phyloP scores from a whole-genome alignment of 768 basidiomycete species.

The Collybia mongolica region DNA sequence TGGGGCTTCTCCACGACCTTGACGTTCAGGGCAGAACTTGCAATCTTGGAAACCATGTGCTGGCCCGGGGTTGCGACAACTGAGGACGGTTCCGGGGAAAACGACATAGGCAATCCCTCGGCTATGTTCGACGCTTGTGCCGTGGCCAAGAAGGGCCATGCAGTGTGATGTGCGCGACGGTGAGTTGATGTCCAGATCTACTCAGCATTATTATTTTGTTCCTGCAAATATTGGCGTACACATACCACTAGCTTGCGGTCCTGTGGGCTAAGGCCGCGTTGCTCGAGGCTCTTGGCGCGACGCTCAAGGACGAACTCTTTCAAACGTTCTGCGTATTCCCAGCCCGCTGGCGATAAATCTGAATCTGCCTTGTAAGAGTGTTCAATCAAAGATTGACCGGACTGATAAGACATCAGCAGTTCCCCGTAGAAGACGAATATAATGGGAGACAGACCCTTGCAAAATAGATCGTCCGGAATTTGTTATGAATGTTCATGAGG shows the following conservation, averaged over 20 bases:
- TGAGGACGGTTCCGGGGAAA: slow-evolving; percentile 9
- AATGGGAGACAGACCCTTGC: slow-evolving; percentile 65
- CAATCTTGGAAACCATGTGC: slow-evolving; percentile 6
- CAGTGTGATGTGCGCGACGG: slow-evolving; percentile 89
- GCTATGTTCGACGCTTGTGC: slow-evolving; percentile 19
- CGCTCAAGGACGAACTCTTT: slow-evolving; percentile 89
- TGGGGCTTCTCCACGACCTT: slow-evolving; percentile 94
- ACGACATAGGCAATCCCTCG: slow-evolving; percentile 6
- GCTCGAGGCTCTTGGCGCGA: slow-evolving; percentile 72
- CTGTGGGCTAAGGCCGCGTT: slow-evolving; percentile 60
- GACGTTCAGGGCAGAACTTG: slow-evolving; percentile 41
- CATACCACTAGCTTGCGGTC: slow-evolving; percentile 69
- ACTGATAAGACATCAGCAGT: slow-evolving; percentile 44
- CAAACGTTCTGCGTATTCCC: slow-evolving; percentile 90
- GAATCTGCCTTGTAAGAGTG: slow-evolving; percentile 99
- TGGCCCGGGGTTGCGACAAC: slow-evolving; percentile 6
- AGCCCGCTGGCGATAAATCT: slow-evolving; percentile 90
- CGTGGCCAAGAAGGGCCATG: slow-evolving; percentile 83
- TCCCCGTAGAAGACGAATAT: neutral
- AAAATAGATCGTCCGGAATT: slow-evolving; percentile 92
- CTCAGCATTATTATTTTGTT: neutral
- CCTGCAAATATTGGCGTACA: slow-evolving; percentile 7
- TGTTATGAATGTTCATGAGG: slow-evolving; percentile 98
- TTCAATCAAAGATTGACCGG: slow-evolving; percentile 97
- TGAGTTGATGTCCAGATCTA: slow-evolving; percentile 98